phyloP scores from a whole-genome alignment of 768 basidiomycete species.

The Clitopilus passeckerianus region DNA sequence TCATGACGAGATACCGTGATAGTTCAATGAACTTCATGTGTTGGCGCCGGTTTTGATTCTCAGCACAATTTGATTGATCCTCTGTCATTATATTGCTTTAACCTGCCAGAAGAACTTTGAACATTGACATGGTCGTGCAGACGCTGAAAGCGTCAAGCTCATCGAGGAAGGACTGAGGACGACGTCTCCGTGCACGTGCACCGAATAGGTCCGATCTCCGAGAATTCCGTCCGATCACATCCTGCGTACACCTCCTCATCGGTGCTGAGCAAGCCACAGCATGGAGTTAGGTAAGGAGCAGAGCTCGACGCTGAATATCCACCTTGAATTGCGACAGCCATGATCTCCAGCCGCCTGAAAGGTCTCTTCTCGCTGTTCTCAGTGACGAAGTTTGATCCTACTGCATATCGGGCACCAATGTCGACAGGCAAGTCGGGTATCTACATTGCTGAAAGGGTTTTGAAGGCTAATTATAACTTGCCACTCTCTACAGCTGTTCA shows the following conservation, averaged over 20 bases:
- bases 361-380: neutral
- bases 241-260: neutral
- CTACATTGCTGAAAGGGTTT: neutral
- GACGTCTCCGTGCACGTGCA: too few relatives aligned
- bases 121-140: too few relatives aligned
- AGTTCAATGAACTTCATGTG: too few relatives aligned
- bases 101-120: too few relatives aligned
- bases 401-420: neutral
- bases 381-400: neutral
- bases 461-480: neutral
- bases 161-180: too few relatives aligned
- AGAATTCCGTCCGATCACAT: neutral
- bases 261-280: neutral
- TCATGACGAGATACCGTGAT: too few relatives aligned
- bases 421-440: neutral
- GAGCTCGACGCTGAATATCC: neutral
- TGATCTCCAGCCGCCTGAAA: neutral
- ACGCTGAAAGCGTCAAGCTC: too few relatives aligned
- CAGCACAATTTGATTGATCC: too few relatives aligned
- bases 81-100: too few relatives aligned
- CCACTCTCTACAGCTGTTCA: slow-evolving; percentile 9
- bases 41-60: too few relatives aligned
- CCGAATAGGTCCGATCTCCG: neutral
- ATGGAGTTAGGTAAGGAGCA: neutral
- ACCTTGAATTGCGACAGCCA: neutral